Evolutionary conservation across 164 flowering plant genomes (phyloP).

Genomic region (Piper longum): DNA sequence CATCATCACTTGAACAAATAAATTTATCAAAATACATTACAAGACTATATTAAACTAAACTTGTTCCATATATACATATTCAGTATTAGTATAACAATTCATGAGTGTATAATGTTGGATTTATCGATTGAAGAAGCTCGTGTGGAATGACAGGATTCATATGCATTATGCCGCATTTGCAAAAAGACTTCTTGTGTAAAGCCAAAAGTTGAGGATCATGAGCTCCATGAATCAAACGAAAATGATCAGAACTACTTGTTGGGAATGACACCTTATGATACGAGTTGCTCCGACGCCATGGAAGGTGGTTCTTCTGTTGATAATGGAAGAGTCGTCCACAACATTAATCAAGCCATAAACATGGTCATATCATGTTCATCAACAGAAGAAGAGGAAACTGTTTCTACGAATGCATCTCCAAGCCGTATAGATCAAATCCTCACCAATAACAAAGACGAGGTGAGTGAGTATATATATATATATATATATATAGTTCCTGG

Average conservation of each 20-base stretch:
- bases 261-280: constrained; percentile 2
- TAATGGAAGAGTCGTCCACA: not conserved
- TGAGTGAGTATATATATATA: not conserved
- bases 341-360: too few relatives aligned
- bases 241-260: not conserved
- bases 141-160: constrained; percentile 14
- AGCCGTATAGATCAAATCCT: not conserved
- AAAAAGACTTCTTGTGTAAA: constrained; percentile 10
- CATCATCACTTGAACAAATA: too few relatives aligned
- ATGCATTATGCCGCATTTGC: constrained; percentile 16
- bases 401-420: not conserved
- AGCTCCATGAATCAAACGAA: not conserved
- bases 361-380: not conserved
- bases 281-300: not conserved
- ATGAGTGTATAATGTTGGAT: too few relatives aligned
- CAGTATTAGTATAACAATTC: too few relatives aligned
- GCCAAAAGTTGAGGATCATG: not conserved
- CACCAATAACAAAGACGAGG: not conserved
- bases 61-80: too few relatives aligned
- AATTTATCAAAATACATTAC: too few relatives aligned
- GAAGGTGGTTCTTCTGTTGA: not conserved
- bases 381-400: constrained; percentile 2
- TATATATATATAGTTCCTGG: not conserved
- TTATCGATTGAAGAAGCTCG: too few relatives aligned
- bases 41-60: too few relatives aligned